These are phyloP conservation scores for Pseudomicrostroma phylloplanum DNA, from an alignment of 1,284 basidiomycete species.

Conservation along the genomic window DNA sequence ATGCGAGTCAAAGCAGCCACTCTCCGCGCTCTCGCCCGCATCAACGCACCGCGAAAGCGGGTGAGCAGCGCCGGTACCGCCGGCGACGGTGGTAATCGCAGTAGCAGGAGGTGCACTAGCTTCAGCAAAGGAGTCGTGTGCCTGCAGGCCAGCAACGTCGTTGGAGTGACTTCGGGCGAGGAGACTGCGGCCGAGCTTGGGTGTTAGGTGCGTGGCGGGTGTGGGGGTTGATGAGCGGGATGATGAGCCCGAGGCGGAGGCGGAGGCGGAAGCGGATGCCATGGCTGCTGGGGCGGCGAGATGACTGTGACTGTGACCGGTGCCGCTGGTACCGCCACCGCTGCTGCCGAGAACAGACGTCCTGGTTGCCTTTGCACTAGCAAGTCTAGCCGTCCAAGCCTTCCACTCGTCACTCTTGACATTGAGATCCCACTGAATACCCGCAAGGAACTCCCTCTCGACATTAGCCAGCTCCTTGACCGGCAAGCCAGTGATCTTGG, in stretches of 20 bases:
- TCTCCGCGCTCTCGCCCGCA: too few species aligned
- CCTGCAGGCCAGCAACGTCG: too few species aligned
- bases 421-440: slow-evolving; percentile 52
- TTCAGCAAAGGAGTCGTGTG: too few species aligned
- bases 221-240: neutral
- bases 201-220: neutral
- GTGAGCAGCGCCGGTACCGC: too few species aligned
- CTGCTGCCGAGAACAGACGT: neutral
- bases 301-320: neutral
- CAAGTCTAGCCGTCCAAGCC: slow-evolving; percentile 27
- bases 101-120: too few species aligned
- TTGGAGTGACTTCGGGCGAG: too few species aligned
- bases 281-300: neutral
- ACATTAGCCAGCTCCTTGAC: slow-evolving; percentile 52
- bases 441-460: slow-evolving; percentile 52
- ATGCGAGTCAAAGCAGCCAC: too few species aligned
- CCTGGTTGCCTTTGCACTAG: neutral
- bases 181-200: neutral
- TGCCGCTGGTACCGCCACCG: too few species aligned
- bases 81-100: too few species aligned
- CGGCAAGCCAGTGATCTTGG: slow-evolving; percentile 58
- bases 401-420: slow-evolving; percentile 42
- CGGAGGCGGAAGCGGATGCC: neutral
- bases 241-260: neutral
- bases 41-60: too few species aligned